Evolutionary conservation across 441 rosid genomes (phyloP).

Genomic region (Populus hybrid): DNA sequence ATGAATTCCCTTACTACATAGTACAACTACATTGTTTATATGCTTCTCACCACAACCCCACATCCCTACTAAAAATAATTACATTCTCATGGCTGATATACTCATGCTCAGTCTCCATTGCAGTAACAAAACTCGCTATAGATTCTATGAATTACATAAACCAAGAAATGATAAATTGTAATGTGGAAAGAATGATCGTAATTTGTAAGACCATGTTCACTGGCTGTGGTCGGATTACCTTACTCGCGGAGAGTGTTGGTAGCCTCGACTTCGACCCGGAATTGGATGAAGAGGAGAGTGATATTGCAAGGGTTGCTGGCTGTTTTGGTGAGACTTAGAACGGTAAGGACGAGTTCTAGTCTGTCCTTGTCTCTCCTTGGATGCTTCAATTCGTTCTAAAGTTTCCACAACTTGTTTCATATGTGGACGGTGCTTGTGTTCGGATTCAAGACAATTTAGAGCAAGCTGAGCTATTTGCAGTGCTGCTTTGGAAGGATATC

Average conservation of each 20-base stretch:
- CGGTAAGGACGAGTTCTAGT: constrained; percentile 28
- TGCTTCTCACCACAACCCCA: neutral
- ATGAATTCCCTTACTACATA: neutral
- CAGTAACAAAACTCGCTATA: constrained; percentile 1
- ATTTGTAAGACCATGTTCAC: neutral
- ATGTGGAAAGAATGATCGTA: neutral
- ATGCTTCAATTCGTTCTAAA: constrained; percentile 39
- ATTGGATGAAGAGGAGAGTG: constrained; percentile 54
- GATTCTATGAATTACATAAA: neutral
- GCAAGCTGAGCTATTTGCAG: constrained; percentile 63
- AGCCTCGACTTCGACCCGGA: constrained; percentile 29
- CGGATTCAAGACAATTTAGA: constrained; percentile 51
- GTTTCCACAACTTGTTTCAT: constrained; percentile 71
- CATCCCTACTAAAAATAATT: neutral
- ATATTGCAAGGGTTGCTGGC: constrained; percentile 41
- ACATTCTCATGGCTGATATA: neutral
- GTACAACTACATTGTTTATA: neutral
- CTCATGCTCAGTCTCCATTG: neutral
- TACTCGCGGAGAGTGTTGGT: constrained; percentile 26
- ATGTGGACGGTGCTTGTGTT: constrained; percentile 67
- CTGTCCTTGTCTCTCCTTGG: constrained; percentile 40
- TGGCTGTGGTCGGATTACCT: constrained; percentile 16
- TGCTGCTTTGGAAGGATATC: constrained; percentile 58
- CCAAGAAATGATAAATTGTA: neutral
- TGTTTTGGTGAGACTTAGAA: constrained; percentile 25